Evolutionary conservation across 192 early-diverging fungal genomes (phyloP), one percentile per base, ranked within the genome.

Genomic region (Umbelopsis sp.): DNA sequence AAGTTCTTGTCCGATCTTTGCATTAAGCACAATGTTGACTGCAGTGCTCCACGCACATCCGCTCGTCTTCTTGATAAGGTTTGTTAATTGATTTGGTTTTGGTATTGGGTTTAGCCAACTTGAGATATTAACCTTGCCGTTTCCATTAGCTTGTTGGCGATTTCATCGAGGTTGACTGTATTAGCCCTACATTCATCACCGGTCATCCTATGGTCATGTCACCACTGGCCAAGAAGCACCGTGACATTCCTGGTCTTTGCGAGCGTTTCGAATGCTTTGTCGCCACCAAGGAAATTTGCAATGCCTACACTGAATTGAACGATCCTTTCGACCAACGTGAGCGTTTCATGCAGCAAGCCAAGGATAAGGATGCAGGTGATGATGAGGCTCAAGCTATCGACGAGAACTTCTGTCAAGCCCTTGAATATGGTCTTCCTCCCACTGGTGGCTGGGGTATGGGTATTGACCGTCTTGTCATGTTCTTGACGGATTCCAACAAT

Each of bases 121-220:
- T 8, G 31, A 22, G 69, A 32, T 34, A 32, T 44, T 14, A 17
- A 54, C 9, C 10, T 25, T 50, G 20, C 47, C 16, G 47, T 71
- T 84, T 74, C 9, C 29, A 14, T 34, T 71, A 73, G 86, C 84
- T 94, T 25, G 93, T 94, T 11, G 92, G 93, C 65, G 93, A 94
- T 36, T 95, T 85, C 74, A 78, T 95, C 66, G 92, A 94, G 78
- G 85, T 91, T 54, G 82, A 91, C 74, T 93, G 91, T 65, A 88
- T 89, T 76, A 90, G 73, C 76, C 97, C 97, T 20, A 92, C 95
- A 49, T 99, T 98, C 84, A 98, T 99, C 77, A 93, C 83, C 78
- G 94, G 96, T 70, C 97, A 99, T 78, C 97, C 97, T 45, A 91
- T 93, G 84, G 95, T 99, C 91, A 99, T 99, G 97, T 97, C 95